Conservation (phyloP, 768 basidiomycete genomes). For the Phylloporus arenicola region DNA sequence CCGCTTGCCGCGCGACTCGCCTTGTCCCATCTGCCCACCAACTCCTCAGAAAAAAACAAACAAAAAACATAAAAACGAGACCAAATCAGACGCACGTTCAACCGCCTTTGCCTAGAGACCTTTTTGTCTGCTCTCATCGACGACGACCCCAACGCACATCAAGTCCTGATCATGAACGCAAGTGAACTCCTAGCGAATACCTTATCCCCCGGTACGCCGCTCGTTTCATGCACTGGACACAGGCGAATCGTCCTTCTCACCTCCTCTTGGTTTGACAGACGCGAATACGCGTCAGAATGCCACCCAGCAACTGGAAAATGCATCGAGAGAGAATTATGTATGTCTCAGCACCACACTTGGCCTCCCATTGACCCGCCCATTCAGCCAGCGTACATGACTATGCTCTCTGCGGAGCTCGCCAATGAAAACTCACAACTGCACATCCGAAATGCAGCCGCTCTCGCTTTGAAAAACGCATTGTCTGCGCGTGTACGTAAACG, state of each 20-base stretch:
- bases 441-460: slow-evolving; percentile 90
- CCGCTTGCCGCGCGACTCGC: slow-evolving; percentile 32
- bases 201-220: slow-evolving; percentile 75
- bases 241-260: slow-evolving; percentile 27
- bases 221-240: slow-evolving; percentile 26
- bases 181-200: slow-evolving; percentile 88
- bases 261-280: slow-evolving; percentile 47
- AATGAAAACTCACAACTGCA: slow-evolving; percentile 66
- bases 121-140: slow-evolving; percentile 16
- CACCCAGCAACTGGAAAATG: slow-evolving; percentile 81
- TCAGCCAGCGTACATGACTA: slow-evolving; percentile 89
- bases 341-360: slow-evolving; percentile 29
- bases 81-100: slow-evolving; percentile 8
- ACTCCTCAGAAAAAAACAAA: slow-evolving; percentile 4
- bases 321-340: slow-evolving; percentile 86
- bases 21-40: slow-evolving; percentile 27
- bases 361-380: slow-evolving; percentile 16
- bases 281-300: slow-evolving; percentile 87
- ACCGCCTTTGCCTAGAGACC: slow-evolving; percentile 10
- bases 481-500: slow-evolving; percentile 72
- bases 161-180: slow-evolving; percentile 70
- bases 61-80: slow-evolving; percentile 8
- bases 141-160: slow-evolving; percentile 21
- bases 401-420: slow-evolving; percentile 79
- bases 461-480: slow-evolving; percentile 94